phyloP scores from a whole-genome alignment of 1,139 yeast genomes.

The Magnusiomyces starmeri region DNA sequence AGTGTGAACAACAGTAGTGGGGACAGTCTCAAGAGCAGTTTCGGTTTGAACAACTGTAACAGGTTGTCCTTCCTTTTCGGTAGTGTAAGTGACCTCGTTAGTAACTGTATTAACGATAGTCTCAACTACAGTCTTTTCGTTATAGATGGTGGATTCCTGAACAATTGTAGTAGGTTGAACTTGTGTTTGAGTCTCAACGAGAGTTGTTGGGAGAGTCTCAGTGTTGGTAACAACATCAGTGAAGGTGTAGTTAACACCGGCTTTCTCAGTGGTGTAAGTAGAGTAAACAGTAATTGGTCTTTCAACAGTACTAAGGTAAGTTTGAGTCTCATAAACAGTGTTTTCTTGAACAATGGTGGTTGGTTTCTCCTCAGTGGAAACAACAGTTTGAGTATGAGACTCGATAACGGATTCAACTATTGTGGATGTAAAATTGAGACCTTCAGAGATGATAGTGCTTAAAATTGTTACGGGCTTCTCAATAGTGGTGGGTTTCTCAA shows the following conservation, averaged over 20 bases:
- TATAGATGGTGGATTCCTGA: neutral
- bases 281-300: neutral
- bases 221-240: neutral
- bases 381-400: neutral
- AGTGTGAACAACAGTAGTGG: neutral
- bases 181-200: slow-evolving; percentile 1
- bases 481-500: slow-evolving; percentile 4
- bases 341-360: slow-evolving; percentile 2
- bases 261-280: slow-evolving; percentile 1
- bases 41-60: neutral
- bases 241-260: neutral
- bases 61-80: neutral
- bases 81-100: neutral
- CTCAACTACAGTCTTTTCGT: slow-evolving; percentile 1
- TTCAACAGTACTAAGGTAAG: neutral
- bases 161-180: neutral
- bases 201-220: slow-evolving; percentile 4
- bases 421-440: neutral
- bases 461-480: neutral
- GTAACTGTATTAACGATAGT: neutral
- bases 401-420: neutral
- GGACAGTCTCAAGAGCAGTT: neutral
- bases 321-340: neutral
- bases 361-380: neutral
- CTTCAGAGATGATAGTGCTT: neutral